Percentiles rank a stretch among this genome's conserved stretches.
Evolutionary conservation across 208 protist species (phyloP).

Genomic region (Tetramitus jugosus): DNA sequence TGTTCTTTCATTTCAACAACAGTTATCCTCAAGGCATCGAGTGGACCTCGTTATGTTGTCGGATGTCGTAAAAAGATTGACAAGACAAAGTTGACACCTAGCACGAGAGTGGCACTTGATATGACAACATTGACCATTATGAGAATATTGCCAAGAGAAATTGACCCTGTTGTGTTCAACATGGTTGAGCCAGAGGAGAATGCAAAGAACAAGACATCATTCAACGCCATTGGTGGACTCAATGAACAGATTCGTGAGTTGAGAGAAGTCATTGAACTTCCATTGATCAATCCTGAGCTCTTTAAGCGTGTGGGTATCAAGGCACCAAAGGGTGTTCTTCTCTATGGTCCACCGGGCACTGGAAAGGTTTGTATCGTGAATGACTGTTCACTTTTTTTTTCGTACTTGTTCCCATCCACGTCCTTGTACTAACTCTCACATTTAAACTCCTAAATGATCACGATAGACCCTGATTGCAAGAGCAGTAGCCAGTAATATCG

Average conservation of each 20-base stretch:
- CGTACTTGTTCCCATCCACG: neutral
- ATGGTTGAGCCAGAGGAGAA: slow-evolving; percentile 95
- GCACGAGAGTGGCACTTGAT: slow-evolving; percentile 95
- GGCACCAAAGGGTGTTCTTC: slow-evolving; percentile 96
- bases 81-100: slow-evolving; percentile 81
- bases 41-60: slow-evolving; percentile 96
- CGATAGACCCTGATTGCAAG: slow-evolving; percentile 78
- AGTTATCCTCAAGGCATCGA: slow-evolving; percentile 98
- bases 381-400: neutral
- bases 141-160: slow-evolving; percentile 90
- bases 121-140: slow-evolving; percentile 99
- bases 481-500: slow-evolving; percentile 95
- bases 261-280: slow-evolving; percentile 97
- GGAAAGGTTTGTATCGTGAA: slow-evolving; percentile 73
- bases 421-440: neutral
- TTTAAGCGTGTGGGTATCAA: slow-evolving; percentile 98
- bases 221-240: slow-evolving; percentile 93
- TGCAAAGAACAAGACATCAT: slow-evolving; percentile 54
- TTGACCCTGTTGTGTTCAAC: slow-evolving; percentile 98
- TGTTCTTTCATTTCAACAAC: slow-evolving; percentile 33
- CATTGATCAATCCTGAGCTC: slow-evolving; percentile 96
- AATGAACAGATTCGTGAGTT: slow-evolving; percentile 96
- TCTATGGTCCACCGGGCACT: slow-evolving; percentile 96
- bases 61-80: slow-evolving; percentile 88
- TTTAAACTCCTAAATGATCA: too few relatives aligned